Evolutionary conservation across 164 flowering plant species (phyloP).

Genomic region (Magnolia kwangsiensis): DNA sequence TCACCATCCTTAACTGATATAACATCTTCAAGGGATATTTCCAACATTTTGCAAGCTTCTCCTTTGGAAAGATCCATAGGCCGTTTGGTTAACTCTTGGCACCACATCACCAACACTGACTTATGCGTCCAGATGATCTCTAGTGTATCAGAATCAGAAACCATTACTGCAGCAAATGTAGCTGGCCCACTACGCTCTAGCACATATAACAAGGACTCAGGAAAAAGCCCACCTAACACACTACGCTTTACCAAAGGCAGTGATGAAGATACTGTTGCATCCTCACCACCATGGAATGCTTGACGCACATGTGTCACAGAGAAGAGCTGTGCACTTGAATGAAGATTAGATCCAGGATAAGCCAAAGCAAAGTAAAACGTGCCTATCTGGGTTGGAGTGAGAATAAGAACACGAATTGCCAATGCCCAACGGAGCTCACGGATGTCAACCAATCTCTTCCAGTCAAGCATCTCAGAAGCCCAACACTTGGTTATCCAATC

Average conservation of each 20-base stretch:
- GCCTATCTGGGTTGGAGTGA: conserved; percentile 90
- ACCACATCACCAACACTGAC: no score
- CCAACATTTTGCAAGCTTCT: no score
- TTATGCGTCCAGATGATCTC: no score
- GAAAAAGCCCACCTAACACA: conserved; percentile 93
- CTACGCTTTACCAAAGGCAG: conserved; percentile 94
- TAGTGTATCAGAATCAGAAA: no score
- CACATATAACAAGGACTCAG: no score
- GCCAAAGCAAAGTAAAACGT: no score
- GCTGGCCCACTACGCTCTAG: no score
- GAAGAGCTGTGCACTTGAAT: conserved; percentile 82
- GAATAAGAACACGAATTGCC: conserved; percentile 82
- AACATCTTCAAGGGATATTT: no score
- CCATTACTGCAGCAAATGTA: no score
- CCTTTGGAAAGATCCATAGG: no score
- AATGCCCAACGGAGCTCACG: conserved; percentile 98
- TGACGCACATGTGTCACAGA: conserved; percentile 87
- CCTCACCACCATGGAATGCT: conserved; percentile 99
- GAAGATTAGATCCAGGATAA: conserved; percentile 98
- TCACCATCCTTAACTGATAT: no score
- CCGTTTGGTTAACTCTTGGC: no score
- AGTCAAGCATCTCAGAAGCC: conserved; percentile 95
- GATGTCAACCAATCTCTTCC: conserved; percentile 93
- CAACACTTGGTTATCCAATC: conserved; percentile 90
- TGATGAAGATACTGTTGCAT: conserved; percentile 95